These are phyloP conservation scores for Fusarium aywerte DNA, from an alignment of 2,329 filamentous ascomycete genomes.

Conservation along the genomic window DNA sequence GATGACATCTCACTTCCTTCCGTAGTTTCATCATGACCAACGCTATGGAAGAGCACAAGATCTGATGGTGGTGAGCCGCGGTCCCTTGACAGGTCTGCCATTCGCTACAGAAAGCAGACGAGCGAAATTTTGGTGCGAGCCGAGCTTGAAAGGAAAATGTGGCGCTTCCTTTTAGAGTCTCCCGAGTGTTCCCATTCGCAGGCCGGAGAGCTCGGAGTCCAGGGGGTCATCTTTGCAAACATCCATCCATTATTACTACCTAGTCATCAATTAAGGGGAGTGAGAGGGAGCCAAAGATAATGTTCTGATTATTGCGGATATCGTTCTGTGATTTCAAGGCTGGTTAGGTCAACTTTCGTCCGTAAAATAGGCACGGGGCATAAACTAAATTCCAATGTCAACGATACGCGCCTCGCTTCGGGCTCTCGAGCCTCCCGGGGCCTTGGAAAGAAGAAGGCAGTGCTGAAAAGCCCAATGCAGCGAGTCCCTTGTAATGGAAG, in stretches of 20 bases:
- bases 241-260: constrained; percentile 18
- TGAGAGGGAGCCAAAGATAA: constrained; percentile 12
- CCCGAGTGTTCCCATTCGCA: constrained; percentile 46
- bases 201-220: constrained; percentile 44
- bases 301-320: constrained; percentile 17
- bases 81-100: constrained; percentile 6
- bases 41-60: constrained; percentile 13
- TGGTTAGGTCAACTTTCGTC: not conserved
- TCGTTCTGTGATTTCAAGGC: not conserved
- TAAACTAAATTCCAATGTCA: constrained; percentile 5
- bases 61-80: constrained; percentile 30
- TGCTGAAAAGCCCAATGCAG: not conserved
- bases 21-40: constrained; percentile 25
- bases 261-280: constrained; percentile 24
- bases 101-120: constrained; percentile 6
- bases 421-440: constrained; percentile 1
- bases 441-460: not conserved
- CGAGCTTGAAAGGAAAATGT: constrained; percentile 20
- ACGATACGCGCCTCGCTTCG: constrained; percentile 11
- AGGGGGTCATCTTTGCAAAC: constrained; percentile 20
- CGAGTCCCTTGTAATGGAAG: constrained; percentile 16
- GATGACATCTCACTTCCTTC: constrained; percentile 36
- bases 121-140: constrained; percentile 22
- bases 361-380: constrained; percentile 1
- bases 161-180: constrained; percentile 20